These are phyloP conservation scores for Phragmites australis DNA, from an alignment of 176 grass and related monocot species.

Conservation along the genomic window DNA sequence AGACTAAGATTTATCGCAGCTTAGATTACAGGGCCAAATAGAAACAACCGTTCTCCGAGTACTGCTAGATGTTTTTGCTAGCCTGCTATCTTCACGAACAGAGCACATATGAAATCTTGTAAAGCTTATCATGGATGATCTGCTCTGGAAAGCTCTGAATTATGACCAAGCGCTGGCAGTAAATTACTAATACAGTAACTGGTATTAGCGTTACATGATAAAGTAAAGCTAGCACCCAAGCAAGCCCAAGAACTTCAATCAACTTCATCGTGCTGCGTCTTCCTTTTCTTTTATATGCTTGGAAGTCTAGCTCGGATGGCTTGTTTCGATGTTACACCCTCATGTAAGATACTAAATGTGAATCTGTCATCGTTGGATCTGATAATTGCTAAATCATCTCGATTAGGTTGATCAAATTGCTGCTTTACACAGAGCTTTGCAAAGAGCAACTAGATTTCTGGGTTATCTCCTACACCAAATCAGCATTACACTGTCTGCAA, in stretches of 20 bases:
- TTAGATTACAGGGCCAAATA: too few species aligned
- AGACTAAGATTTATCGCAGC: too few species aligned
- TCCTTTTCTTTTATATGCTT: background rate
- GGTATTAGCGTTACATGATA: background rate
- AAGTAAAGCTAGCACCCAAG: conserved; percentile 26
- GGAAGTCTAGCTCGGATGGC: background rate
- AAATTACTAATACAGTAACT: conserved; percentile 1
- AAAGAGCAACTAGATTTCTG: background rate
- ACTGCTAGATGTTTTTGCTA: background rate
- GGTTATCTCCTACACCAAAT: background rate
- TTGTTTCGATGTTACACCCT: conserved; percentile 18
- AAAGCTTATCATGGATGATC: background rate
- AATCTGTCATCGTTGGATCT: background rate
- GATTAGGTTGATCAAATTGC: background rate
- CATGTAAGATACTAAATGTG: background rate
- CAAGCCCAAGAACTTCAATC: conserved; percentile 47
- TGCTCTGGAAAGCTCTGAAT: conserved; percentile 21
- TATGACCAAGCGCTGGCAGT: background rate
- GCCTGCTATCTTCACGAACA: background rate
- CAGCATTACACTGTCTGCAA: background rate
- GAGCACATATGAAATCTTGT: background rate
- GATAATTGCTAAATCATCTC: background rate
- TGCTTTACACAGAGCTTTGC: background rate
- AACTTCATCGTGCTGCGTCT: background rate
- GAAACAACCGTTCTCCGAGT: too few species aligned